Percentiles rank a stretch among this genome's conserved stretches.
Evolutionary conservation across 2,329 filamentous ascomycete genomes (phyloP).

Genomic region (Xylariales sp.): DNA sequence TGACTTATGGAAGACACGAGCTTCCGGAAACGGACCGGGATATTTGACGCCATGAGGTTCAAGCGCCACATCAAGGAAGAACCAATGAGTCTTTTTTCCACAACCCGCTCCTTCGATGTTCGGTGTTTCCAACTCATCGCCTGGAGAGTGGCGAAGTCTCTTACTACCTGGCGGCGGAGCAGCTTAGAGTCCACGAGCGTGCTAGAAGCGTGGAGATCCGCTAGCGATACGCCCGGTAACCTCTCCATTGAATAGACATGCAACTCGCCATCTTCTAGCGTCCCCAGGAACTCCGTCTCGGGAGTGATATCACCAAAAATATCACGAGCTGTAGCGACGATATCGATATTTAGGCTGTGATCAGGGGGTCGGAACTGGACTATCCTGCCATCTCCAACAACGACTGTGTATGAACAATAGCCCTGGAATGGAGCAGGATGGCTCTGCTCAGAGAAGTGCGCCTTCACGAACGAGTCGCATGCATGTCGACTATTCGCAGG

Average conservation of each 20-base stretch:
- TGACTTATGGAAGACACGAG: conserved; percentile 21
- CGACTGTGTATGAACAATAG: conserved; percentile 48
- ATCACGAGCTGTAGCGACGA: conserved; percentile 31
- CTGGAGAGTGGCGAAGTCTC: conserved; percentile 37
- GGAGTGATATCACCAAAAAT: conserved; percentile 40
- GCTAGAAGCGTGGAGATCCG: conserved; percentile 21
- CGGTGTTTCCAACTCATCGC: conserved; percentile 30
- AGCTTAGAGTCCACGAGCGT: conserved; percentile 6
- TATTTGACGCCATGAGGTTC: conserved; percentile 26
- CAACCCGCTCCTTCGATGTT: conserved; percentile 12
- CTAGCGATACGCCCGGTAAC: conserved; percentile 37
- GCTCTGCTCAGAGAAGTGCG: conserved; percentile 28
- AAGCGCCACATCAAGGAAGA: conserved; percentile 35
- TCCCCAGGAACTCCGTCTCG: conserved; percentile 32
- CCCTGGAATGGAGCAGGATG: conserved; percentile 37
- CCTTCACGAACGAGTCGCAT: conserved; percentile 29
- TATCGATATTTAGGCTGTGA: conserved; percentile 35
- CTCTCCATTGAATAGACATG: conserved; percentile 37
- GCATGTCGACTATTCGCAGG: conserved; percentile 19
- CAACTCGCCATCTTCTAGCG: conserved; percentile 25
- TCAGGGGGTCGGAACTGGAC: conserved; percentile 44
- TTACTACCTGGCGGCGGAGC: conserved; percentile 29
- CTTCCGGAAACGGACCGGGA: conserved; percentile 31
- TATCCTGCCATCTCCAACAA: conserved; percentile 31
- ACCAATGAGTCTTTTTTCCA: conserved; percentile 32